Evolutionary conservation across 192 early-diverging fungal genomes (phyloP).

Genomic region (Backusella circina): DNA sequence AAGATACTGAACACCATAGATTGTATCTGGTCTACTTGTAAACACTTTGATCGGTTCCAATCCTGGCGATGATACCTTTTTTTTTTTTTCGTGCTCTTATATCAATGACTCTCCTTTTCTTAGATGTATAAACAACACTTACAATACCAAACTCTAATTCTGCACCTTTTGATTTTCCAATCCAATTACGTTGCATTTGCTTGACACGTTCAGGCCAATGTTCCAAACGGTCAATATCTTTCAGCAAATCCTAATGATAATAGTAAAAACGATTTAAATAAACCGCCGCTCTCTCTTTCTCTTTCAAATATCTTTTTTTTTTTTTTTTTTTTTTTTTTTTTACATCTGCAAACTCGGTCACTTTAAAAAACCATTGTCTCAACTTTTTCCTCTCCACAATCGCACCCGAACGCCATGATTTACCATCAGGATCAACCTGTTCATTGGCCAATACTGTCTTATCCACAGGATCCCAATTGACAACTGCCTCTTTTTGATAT

Average conservation of each 20-base stretch:
- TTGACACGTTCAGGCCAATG: constrained; percentile 92
- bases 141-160: constrained; percentile 61
- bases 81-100: neutral
- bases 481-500: constrained; percentile 85
- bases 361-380: constrained; percentile 93
- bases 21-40: constrained; percentile 74
- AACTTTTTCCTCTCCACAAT: constrained; percentile 81
- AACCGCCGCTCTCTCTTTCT: too few relatives aligned
- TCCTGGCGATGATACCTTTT: neutral
- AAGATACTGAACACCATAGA: constrained; percentile 73
- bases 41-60: constrained; percentile 55
- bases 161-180: constrained; percentile 81
- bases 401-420: constrained; percentile 90
- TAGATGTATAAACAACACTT: neutral
- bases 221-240: constrained; percentile 67
- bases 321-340: too few relatives aligned
- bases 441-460: constrained; percentile 95
- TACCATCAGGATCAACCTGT: constrained; percentile 83
- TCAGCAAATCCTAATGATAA: constrained; percentile 53
- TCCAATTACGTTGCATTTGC: constrained; percentile 90
- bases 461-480: constrained; percentile 98
- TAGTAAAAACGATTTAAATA: too few relatives aligned
- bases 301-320: constrained; percentile 15
- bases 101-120: too few relatives aligned
- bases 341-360: constrained; percentile 81